Base-by-base conservation (phyloP, 208 protist genomes). In the Borovskyia barvae region DNA sequence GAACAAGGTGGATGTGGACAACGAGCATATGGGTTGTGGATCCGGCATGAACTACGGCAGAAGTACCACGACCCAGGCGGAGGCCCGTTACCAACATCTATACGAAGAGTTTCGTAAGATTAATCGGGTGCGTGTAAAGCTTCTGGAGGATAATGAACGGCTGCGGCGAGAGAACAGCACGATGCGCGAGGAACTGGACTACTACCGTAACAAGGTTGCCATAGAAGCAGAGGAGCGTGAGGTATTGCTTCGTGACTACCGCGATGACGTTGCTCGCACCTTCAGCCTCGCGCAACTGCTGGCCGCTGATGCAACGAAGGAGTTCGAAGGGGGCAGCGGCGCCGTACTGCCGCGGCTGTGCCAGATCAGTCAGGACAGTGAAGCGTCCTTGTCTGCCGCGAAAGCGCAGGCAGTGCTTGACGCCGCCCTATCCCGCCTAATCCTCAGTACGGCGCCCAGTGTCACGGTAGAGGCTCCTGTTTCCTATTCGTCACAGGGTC, bases 31-130 rank as follows among this genome's bases (percentile, higher is more conserved):
- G n/a, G n/a, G n/a, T n/a, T n/a, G n/a, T n/a, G n/a, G n/a, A n/a
- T n/a, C n/a, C n/a, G n/a, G n/a, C n/a, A n/a, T n/a, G n/a, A n/a
- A n/a, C n/a, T n/a, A n/a, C n/a, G n/a, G 41, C 42, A n/a, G 28
- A 29, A 39, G 9, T 60, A 68, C 63, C 5, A 28, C 61, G 14
- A 50, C 22, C 39, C 45, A 75, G 17, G 68, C 68, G 14, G 66
- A 79, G 58, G 68, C 49, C 25, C 72, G 72, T 3, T 79, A 79
- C 32, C 47, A 52, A 28, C 56, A 79, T 48, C 61, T 79, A n/a
- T 71, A 67, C 57, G 66, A 73, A 33, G 72, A 79, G 54, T 71
- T 66, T 51, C 58, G 47, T 7, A 79, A 79, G 48, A 5, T 59
- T 33, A 64, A 59, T 28, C 40, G 55, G 8, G 35, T 70, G 43